Evolutionary conservation across 176 grass and related monocot species (phyloP), one percentile per base, ranked within the genome.

Genomic region (Eragrostis curvula): DNA sequence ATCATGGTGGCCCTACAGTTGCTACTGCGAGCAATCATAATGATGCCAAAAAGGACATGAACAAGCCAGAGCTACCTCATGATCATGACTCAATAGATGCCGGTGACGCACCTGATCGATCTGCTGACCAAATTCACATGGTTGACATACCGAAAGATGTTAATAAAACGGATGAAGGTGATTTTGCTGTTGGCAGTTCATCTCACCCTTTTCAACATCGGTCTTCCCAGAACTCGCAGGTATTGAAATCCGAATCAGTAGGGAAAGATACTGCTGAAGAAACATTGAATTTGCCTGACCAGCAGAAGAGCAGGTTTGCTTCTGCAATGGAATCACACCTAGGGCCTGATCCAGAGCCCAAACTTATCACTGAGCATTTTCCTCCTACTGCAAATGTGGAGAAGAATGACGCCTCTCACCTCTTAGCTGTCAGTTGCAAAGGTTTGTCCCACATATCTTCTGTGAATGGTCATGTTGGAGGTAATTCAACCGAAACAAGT

Each of bases 221-320:
- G 69, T 81, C 84, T 58, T 50, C 21, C 6, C 77, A 52, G 64
- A 62, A 73, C 28, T 36, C 77, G 56, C 81, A 67, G 60, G 51
- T 68, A 52, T 66, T 90, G 73, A 85, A 77, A 63, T 42, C 49
- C 47, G 49, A 60, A 61, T 77, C 70, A 56, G 6, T 80, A 57
- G 20, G 72, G 39, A 75, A 76, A 3, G 71, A 43, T 68, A 62
- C 65, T 51, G 27, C 66, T 83, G 81, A 45, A 12, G 59, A 87
- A 87, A 80, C 81, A 80, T 69, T 89, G 25, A 39, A 80, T 65
- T 70, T 87, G 12, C 73, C 30, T 67, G 76, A 80, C 57, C 82
- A 61, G 55, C 70, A 61, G 66, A 86, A 80, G 45, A 68, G 50
- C 46, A 64, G 10, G 32, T 79, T 72, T 69, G 63, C 68, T 81